Percentiles rank a stretch among this genome's conserved stretches.
phyloP scores from a whole-genome alignment of 768 basidiomycete genomes.

The Suillus fuscotomentosus region DNA sequence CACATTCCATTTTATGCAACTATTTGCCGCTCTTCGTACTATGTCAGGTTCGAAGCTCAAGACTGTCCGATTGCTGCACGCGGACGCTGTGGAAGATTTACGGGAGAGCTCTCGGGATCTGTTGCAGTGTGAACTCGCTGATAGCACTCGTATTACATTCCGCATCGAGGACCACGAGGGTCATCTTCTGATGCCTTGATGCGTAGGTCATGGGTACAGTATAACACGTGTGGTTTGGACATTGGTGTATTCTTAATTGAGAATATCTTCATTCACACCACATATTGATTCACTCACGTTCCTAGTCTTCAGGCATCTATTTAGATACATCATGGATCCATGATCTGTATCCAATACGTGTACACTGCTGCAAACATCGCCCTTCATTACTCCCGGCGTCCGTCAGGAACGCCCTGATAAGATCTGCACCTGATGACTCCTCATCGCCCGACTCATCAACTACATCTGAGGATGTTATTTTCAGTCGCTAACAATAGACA shows the following conservation, averaged over 20 bases:
- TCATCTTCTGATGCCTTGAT: constrained; percentile 14
- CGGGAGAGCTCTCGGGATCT: constrained; percentile 9
- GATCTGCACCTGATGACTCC: too few relatives aligned
- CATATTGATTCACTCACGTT: neutral
- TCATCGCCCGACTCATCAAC: neutral
- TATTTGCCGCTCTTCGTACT: constrained; percentile 24
- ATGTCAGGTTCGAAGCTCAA: constrained; percentile 19
- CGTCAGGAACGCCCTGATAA: neutral
- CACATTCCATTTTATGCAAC: constrained; percentile 14
- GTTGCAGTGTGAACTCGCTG: constrained; percentile 10
- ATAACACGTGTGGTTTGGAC: too few relatives aligned
- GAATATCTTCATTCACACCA: neutral
- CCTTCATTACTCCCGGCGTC: neutral
- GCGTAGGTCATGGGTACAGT: neutral
- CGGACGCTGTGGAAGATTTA: constrained; percentile 13
- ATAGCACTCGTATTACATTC: constrained; percentile 11
- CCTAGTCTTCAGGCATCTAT: neutral
- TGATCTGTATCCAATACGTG: neutral
- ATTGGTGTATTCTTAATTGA: neutral
- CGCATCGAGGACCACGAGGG: constrained; percentile 24
- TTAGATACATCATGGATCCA: neutral
- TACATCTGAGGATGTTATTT: neutral
- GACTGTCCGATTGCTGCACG: constrained; percentile 21
- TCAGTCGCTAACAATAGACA: neutral
- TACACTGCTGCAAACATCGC: neutral